Conservation (phyloP, 129 eudicot species). For the Pittosporum tobira region DNA sequence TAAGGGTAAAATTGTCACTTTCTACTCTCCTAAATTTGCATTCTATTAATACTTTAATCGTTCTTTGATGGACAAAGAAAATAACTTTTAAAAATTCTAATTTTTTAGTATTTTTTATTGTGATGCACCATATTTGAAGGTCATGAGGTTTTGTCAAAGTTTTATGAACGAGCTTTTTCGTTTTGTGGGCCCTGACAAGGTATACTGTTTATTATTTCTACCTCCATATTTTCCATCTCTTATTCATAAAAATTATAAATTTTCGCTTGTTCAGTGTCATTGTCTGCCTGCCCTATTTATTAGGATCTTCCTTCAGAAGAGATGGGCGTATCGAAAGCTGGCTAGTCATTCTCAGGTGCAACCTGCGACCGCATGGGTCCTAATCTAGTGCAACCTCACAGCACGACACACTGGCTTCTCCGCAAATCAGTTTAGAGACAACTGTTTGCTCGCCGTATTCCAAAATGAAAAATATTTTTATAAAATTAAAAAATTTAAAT, state of each 20-base stretch:
- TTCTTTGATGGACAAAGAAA: too few species aligned
- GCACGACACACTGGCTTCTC: too few species aligned
- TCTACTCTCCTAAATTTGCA: too few species aligned
- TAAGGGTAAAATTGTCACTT: too few species aligned
- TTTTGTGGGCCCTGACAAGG: slow-evolving; percentile 95
- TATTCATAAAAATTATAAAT: not conserved
- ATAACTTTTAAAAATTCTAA: too few species aligned
- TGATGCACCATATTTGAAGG: slow-evolving; percentile 30
- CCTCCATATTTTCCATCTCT: not conserved
- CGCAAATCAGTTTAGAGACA: too few species aligned
- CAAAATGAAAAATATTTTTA: too few species aligned
- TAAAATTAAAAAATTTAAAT: too few species aligned
- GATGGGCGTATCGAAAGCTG: slow-evolving; percentile 88
- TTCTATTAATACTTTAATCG: too few species aligned
- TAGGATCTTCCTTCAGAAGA: slow-evolving; percentile 99
- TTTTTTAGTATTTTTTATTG: slow-evolving; percentile 4
- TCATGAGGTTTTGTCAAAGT: slow-evolving; percentile 97
- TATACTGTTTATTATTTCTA: slow-evolving; percentile 8
- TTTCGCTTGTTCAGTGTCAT: not conserved
- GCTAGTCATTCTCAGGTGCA: slow-evolving; percentile 87
- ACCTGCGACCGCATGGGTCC: too few species aligned
- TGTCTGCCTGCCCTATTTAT: slow-evolving; percentile 8
- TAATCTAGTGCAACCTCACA: too few species aligned
- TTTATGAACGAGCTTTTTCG: slow-evolving; percentile 92
- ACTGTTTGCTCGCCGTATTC: too few species aligned